Evolutionary conservation across 257 asterid genomes (phyloP), one percentile per base, ranked within the genome.

Genomic region (Rehmannia glutinosa): DNA sequence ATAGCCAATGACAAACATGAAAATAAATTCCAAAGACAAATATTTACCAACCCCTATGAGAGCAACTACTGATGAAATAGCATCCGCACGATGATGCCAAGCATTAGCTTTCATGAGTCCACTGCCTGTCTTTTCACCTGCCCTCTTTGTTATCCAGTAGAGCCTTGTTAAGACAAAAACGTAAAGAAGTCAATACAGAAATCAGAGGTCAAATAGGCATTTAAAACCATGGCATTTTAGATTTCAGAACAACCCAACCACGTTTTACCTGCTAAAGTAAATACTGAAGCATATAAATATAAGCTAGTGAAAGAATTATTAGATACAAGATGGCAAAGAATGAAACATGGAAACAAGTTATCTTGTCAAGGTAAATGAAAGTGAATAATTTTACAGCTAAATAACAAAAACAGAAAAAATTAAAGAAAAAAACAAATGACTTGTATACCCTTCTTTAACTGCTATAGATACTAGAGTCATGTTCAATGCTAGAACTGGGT

Each of bases 41-140:
- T 84, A 84, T 68, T 88, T 94, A 94, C 99, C 99, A 94, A 94
- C 99, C 85, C 99, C 99, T 70, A 94, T 62, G 68, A 94, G 97
- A 77, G 97, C 95, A 75, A 94, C 97, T 35, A 88, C 77, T 8
- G 99, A 91, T 67, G 97, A 91, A 81, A 88, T 66, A 78, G 99
- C 95, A 87, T 91, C 99, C 1, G 97, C 88, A 15, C 97, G 97
- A 53, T 94, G 97, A 81, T 94, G 99, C 97, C 97, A 94, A 57
- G 99, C 99, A 75, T 94, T 94, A 62, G 97, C 97, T 85, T 85
- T 91, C 97, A 91, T 88, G 72, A 91, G 95, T 52, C 95, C 97
- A 73, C 99, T 94, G 75, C 96, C 96, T n/a, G 82, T 79, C 81
- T 74, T 87, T 73, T 94, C 97, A 42, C 97, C 99, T 28, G 86